A percentile compares a stretch with the other conserved stretches of the same genome.
phyloP scores from a whole-genome alignment of 495 filamentous ascomycete genomes.

The Xylaria telfairii region DNA sequence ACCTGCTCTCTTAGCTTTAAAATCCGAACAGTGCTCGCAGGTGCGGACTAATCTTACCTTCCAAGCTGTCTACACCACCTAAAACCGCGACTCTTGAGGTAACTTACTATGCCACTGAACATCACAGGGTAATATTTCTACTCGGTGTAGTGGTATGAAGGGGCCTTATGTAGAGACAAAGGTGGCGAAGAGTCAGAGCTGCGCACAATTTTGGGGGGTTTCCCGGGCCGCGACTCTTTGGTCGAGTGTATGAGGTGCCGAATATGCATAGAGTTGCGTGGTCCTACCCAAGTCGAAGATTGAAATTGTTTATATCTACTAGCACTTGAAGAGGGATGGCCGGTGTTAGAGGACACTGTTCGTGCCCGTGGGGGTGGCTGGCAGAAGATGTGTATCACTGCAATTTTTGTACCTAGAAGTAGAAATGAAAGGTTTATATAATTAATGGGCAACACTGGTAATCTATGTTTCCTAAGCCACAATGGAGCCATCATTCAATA shows the following conservation, averaged over 20 bases:
- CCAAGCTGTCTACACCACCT: not conserved
- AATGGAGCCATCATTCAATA: not conserved
- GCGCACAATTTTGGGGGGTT: not conserved
- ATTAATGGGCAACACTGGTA: no score
- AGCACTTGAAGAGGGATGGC: not conserved
- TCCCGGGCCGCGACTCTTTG: not conserved
- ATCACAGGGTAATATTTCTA: not conserved
- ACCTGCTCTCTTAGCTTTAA: not conserved
- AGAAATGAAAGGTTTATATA: no score
- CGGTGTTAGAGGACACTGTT: no score
- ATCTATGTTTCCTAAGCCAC: no score
- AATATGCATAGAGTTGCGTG: not conserved
- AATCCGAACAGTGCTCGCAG: not conserved
- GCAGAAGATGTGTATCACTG: no score
- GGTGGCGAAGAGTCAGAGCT: not conserved
- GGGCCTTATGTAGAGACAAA: not conserved
- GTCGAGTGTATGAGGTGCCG: no score
- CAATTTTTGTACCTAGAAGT: no score
- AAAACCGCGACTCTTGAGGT: not conserved
- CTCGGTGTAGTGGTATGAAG: not conserved
- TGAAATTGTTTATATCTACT: not conserved
- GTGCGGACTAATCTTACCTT: no score
- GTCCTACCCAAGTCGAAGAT: not conserved
- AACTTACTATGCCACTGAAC: not conserved
- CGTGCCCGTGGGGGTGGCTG: no score